Conservation (phyloP, 2,329 filamentous ascomycete genomes). For the Arthrobotrys conoides region DNA sequence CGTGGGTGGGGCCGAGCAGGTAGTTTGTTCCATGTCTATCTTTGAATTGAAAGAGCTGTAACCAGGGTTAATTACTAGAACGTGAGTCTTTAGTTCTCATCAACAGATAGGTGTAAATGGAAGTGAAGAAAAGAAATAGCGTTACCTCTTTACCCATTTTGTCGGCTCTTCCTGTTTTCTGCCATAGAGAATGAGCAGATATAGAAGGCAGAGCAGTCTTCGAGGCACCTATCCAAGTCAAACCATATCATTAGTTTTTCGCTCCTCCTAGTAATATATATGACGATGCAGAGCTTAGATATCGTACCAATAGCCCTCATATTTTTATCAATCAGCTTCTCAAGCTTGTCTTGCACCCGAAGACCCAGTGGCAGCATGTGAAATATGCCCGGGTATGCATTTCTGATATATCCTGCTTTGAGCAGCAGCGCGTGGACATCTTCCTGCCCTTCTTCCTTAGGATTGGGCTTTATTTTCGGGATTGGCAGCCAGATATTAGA, state of each 20-base stretch:
- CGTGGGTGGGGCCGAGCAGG: slow-evolving; percentile 91
- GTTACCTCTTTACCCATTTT: slow-evolving; percentile 79
- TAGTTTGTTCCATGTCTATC: slow-evolving; percentile 83
- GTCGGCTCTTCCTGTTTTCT: slow-evolving; percentile 83
- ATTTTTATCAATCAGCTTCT: slow-evolving; percentile 86
- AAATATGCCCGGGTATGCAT: slow-evolving; percentile 90
- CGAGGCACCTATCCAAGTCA: slow-evolving; percentile 75
- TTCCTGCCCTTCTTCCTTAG: slow-evolving; percentile 23
- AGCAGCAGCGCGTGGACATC: slow-evolving; percentile 78
- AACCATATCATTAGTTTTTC: slow-evolving; percentile 26
- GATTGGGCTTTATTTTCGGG: slow-evolving; percentile 32
- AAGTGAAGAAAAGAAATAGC: slow-evolving; percentile 25
- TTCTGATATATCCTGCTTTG: slow-evolving; percentile 80
- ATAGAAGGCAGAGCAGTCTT: slow-evolving; percentile 86
- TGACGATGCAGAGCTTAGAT: neutral
- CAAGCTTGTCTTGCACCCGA: slow-evolving; percentile 89
- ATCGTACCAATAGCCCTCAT: slow-evolving; percentile 80
- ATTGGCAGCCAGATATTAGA: slow-evolving; percentile 85
- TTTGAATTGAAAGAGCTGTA: slow-evolving; percentile 81
- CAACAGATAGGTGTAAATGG: neutral
- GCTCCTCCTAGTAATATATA: neutral
- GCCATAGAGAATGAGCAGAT: slow-evolving; percentile 87
- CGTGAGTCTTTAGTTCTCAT: slow-evolving; percentile 62
- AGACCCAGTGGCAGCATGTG: slow-evolving; percentile 90
- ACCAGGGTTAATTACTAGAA: slow-evolving; percentile 37